These are phyloP conservation scores for Annulohypoxylon moriforme DNA, from an alignment of 495 filamentous ascomycete genomes.

Conservation along the genomic window DNA sequence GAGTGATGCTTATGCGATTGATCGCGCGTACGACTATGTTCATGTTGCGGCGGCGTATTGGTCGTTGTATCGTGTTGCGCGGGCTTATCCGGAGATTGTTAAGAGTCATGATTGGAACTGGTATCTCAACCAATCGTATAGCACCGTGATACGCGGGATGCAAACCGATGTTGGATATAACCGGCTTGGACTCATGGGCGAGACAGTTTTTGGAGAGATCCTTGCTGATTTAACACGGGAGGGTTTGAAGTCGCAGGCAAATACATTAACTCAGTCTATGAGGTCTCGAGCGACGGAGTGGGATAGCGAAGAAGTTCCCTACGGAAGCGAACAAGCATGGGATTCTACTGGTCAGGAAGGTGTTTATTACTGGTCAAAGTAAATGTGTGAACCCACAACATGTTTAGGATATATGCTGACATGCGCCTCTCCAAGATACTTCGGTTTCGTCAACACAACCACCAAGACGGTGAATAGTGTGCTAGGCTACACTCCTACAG, in stretches of 20 bases:
- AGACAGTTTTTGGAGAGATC: slow-evolving; percentile 62
- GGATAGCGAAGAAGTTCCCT: slow-evolving; percentile 57
- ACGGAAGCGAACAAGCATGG: slow-evolving; percentile 68
- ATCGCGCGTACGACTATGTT: slow-evolving; percentile 65
- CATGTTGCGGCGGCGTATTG: slow-evolving; percentile 63
- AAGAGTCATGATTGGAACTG: slow-evolving; percentile 55
- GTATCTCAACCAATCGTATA: slow-evolving; percentile 62
- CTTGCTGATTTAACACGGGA: slow-evolving; percentile 59
- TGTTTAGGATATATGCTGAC: not conserved
- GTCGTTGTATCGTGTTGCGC: slow-evolving; percentile 61
- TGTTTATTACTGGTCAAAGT: slow-evolving; percentile 64
- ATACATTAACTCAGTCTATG: slow-evolving; percentile 53
- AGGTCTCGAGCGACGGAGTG: slow-evolving; percentile 56
- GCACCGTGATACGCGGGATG: slow-evolving; percentile 46
- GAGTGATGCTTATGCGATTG: slow-evolving; percentile 51
- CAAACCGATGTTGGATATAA: slow-evolving; percentile 48
- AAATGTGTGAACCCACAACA: not conserved
- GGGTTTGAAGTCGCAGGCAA: slow-evolving; percentile 50
- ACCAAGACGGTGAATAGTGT: slow-evolving; percentile 62
- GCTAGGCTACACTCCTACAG: slow-evolving; percentile 62
- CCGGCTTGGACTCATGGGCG: slow-evolving; percentile 62
- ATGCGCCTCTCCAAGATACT: slow-evolving; percentile 49
- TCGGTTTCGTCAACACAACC: slow-evolving; percentile 54
- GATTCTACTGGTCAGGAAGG: slow-evolving; percentile 68
- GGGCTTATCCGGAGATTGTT: slow-evolving; percentile 54